These are phyloP conservation scores for Didymellaceae sp. DNA, from an alignment of 2,329 filamentous ascomycete genomes.

Conservation along the genomic window DNA sequence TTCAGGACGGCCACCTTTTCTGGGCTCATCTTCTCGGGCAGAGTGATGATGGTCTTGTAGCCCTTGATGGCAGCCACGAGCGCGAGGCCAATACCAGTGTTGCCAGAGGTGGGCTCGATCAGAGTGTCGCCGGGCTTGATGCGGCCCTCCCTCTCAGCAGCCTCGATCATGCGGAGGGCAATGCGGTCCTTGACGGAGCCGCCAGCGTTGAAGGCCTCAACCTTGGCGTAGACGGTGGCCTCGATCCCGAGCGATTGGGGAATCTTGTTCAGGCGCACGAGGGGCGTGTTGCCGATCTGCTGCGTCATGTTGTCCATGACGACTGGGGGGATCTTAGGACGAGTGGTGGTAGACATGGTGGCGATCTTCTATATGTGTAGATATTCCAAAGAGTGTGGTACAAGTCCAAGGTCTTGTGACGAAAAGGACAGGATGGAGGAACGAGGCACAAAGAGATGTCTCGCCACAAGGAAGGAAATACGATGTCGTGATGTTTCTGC, in stretches of 20 bases:
- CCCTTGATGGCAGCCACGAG: constrained; percentile 95
- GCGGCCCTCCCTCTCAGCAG: constrained; percentile 86
- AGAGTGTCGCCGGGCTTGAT: constrained; percentile 97
- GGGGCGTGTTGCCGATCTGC: constrained; percentile 94
- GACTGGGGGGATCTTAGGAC: constrained; percentile 60
- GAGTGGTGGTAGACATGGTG: constrained; percentile 57
- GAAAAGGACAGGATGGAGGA: background rate
- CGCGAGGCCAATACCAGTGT: constrained; percentile 95
- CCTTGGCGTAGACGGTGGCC: constrained; percentile 87
- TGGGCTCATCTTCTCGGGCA: constrained; percentile 98
- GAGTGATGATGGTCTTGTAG: constrained; percentile 97
- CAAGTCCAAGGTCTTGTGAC: background rate
- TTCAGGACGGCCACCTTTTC: constrained; percentile 97
- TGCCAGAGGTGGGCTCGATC: constrained; percentile 97
- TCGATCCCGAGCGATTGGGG: constrained; percentile 90
- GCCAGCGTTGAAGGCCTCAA: constrained; percentile 92
- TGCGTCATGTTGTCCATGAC: constrained; percentile 75
- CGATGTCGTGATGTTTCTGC: constrained; percentile 17
- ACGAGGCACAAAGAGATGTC: constrained; percentile 4
- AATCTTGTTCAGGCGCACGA: constrained; percentile 91
- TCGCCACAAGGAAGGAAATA: constrained; percentile 13
- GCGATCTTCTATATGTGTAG: constrained; percentile 6
- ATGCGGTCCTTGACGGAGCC: constrained; percentile 96
- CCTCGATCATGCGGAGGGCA: constrained; percentile 95
- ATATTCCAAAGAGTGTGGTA: constrained; percentile 1